Percentiles rank a stretch among this genome's conserved stretches.
These are phyloP conservation scores for Begonia masoniana DNA, from an alignment of 306 rosid genomes.

Conservation along the genomic window DNA sequence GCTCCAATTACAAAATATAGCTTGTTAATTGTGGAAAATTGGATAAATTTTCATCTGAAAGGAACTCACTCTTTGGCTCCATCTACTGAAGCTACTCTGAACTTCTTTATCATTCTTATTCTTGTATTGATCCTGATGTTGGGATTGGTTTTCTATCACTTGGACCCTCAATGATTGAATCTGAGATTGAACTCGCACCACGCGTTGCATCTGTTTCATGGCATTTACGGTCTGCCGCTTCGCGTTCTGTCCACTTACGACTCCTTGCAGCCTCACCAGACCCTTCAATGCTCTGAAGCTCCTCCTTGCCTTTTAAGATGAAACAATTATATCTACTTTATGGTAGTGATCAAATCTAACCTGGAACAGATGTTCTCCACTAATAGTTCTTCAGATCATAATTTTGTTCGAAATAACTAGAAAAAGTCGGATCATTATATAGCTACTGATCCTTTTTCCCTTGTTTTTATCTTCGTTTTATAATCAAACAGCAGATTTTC, in stretches of 20 bases:
- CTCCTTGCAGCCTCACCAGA: conserved; percentile 94
- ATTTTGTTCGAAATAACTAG: too few relatives aligned
- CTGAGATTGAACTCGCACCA: conserved; percentile 92
- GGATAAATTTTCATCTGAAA: background rate
- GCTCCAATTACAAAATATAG: too few relatives aligned
- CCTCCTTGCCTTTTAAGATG: conserved; percentile 64
- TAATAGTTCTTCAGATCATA: too few relatives aligned
- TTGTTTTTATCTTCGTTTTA: conserved; percentile 1
- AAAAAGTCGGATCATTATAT: too few relatives aligned
- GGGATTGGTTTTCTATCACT: conserved; percentile 77
- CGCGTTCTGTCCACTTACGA: conserved; percentile 90
- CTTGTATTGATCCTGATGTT: conserved; percentile 37
- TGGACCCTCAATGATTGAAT: conserved; percentile 87
- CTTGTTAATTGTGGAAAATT: too few relatives aligned
- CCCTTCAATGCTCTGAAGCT: conserved; percentile 93
- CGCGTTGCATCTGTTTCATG: conserved; percentile 92
- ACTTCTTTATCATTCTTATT: conserved; percentile 14
- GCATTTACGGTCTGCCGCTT: conserved; percentile 91
- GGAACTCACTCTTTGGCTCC: conserved; percentile 44
- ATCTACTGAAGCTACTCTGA: conserved; percentile 54
- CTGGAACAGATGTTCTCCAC: too few relatives aligned
- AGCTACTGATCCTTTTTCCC: too few relatives aligned
- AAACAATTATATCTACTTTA: too few relatives aligned
- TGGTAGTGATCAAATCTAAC: too few relatives aligned
- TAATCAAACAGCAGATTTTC: background rate